A percentile compares a stretch with the other conserved stretches of the same genome.
Evolutionary conservation across 1,284 basidiomycete species (phyloP).

Genomic region (Earliella scabrosa): DNA sequence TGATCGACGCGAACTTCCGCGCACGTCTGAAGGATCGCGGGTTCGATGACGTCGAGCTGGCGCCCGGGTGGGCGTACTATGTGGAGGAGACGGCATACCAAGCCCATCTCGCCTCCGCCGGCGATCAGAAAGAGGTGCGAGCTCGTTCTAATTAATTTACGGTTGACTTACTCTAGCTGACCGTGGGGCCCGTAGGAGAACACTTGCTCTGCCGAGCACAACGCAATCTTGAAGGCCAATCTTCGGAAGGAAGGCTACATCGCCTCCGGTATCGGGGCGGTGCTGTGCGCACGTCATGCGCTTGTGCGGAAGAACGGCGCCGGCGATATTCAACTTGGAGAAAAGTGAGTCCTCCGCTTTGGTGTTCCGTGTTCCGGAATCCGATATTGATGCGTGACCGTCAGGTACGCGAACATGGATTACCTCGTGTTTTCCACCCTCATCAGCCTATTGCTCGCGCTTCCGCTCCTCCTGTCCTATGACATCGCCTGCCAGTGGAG

Average conservation of each 20-base stretch:
- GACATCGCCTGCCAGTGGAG: constrained; percentile 42
- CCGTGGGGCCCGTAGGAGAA: too few relatives aligned
- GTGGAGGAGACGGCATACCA: constrained; percentile 22
- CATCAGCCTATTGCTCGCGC: constrained; percentile 1
- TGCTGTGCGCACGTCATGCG: constrained; percentile 39
- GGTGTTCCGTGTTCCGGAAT: too few relatives aligned
- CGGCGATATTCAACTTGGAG: constrained; percentile 42
- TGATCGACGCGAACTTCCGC: constrained; percentile 35
- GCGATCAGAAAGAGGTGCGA: too few relatives aligned
- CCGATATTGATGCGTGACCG: too few relatives aligned
- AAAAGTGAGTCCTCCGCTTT: too few relatives aligned
- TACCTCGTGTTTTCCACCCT: constrained; percentile 35
- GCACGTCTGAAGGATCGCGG: constrained; percentile 27
- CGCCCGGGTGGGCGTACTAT: constrained; percentile 29
- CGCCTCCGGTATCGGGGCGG: constrained; percentile 36
- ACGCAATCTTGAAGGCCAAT: constrained; percentile 34
- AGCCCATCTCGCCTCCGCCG: constrained; percentile 16
- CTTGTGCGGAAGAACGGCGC: constrained; percentile 36
- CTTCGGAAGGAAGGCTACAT: constrained; percentile 25
- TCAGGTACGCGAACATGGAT: too few relatives aligned
- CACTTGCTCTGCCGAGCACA: constrained; percentile 21
- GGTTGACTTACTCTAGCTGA: too few relatives aligned
- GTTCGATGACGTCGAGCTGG: constrained; percentile 23
- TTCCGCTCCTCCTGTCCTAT: constrained; percentile 36
- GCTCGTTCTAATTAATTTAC: too few relatives aligned